Percentiles rank a stretch among this genome's conserved stretches.
phyloP scores from a whole-genome alignment of 2,329 filamentous ascomycete species.

The Cladophialophora immunda region DNA sequence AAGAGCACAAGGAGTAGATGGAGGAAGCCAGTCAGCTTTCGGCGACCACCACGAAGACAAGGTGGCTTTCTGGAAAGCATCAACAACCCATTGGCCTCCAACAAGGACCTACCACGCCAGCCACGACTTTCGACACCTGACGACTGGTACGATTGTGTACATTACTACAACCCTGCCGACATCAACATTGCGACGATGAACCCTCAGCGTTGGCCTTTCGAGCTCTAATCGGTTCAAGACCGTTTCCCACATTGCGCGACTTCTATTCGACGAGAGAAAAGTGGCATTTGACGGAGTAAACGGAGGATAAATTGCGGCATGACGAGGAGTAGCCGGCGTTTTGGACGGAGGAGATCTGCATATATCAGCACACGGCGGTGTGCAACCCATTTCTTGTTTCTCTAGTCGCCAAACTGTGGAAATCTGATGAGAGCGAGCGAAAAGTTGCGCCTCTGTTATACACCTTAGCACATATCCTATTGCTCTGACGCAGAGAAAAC shows the following conservation, averaged over 20 bases:
- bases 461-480: no score
- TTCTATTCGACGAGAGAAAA: neutral
- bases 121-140: neutral
- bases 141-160: neutral
- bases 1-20: slow-evolving; percentile 18
- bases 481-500: neutral
- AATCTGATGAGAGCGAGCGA: slow-evolving; percentile 2
- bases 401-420: neutral
- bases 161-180: neutral
- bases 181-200: neutral
- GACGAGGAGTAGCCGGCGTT: neutral
- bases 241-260: neutral
- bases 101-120: neutral
- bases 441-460: no score
- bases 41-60: neutral
- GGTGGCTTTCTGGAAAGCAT: neutral
- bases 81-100: neutral
- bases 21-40: neutral
- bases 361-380: neutral
- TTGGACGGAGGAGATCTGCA: neutral
- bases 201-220: neutral
- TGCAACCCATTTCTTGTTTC: neutral
- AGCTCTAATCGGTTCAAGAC: neutral
- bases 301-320: neutral
- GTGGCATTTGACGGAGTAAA: slow-evolving; percentile 2